Evolutionary conservation across 345 rosid genomes (phyloP), one percentile per base, ranked within the genome.

Genomic region (Mangifera indica): DNA sequence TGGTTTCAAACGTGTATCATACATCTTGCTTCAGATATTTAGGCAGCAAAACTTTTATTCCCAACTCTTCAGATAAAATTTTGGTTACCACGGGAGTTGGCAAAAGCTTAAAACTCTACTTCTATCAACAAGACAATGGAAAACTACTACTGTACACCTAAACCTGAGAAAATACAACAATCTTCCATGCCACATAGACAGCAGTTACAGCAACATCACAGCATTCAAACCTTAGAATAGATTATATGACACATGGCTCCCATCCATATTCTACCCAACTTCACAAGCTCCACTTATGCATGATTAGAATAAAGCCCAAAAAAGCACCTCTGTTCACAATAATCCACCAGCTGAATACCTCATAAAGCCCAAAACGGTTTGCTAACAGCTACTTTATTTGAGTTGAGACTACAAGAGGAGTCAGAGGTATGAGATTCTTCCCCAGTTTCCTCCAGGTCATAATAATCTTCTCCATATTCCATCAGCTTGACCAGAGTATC

Each of bases 401-500:
- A 65, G 21, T 78, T 76, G 20, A 56, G 54, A 45, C 29, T 57
- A 69, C 44, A 55, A 46, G 21, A 56, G 18, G 77, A 66, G 51
- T 80, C 72, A 15, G 79, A 65, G 32, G 58, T 34, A 0, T 34
- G 29, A 14, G 81, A 53, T 70, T 74, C 84, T 48, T 78, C 82
- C 34, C 70, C 22, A 40, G 76, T 60, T 78, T 84, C 90, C 20
- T 87, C 87, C 0, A 74, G 58, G 44, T 88, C 88, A 10, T 90
- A 93, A 4, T 85, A 81, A 44, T 82, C 88, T 4, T 89, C 95
- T 10, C 95, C 89, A 78, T 93, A 87, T 73, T 91, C 89, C 91
- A 93, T 84, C 72, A 93, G 79, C 82, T 91, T 89, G 71, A 89
- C 83, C 74, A 91, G 82, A 29, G 98, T 93, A 76, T 91, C 98